These are phyloP conservation scores for Kazachstania taianensis DNA, from an alignment of 805 yeast species.

Conservation along the genomic window DNA sequence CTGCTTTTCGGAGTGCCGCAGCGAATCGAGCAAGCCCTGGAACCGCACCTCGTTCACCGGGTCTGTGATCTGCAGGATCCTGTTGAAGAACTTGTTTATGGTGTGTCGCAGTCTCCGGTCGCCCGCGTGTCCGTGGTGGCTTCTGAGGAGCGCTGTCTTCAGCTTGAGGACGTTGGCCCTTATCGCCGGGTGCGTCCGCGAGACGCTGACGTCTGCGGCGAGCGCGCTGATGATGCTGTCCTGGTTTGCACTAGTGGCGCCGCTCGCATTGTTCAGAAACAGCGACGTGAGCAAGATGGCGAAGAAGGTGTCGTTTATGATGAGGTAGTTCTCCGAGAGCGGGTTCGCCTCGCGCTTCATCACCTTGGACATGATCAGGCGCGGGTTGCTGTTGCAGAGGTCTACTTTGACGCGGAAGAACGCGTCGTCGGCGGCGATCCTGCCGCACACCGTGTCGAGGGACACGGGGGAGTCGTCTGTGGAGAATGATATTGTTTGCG, in stretches of 20 bases:
- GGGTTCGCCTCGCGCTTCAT: conserved; percentile 27
- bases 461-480: background rate
- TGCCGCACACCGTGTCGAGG: too few species aligned
- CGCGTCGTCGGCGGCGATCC: background rate
- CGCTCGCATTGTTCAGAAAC: conserved; percentile 14
- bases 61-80: conserved; percentile 14
- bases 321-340: conserved; percentile 23
- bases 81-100: conserved; percentile 17
- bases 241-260: conserved; percentile 8
- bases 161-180: conserved; percentile 8
- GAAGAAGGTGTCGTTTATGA: conserved; percentile 22
- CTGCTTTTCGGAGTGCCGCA: conserved; percentile 3
- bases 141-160: conserved; percentile 10
- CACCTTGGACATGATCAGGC: conserved; percentile 19
- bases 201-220: conserved; percentile 14
- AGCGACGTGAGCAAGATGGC: conserved; percentile 19
- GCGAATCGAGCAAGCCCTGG: background rate
- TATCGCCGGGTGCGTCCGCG: conserved; percentile 4
- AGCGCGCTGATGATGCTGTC: conserved; percentile 14
- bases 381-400: conserved; percentile 18
- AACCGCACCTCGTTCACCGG: background rate
- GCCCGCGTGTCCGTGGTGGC: too few species aligned
- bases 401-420: conserved; percentile 11
- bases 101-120: conserved; percentile 6
- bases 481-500: background rate